Evolutionary conservation across 306 rosid species (phyloP).

Genomic region (Heteromeles arbutifolia): DNA sequence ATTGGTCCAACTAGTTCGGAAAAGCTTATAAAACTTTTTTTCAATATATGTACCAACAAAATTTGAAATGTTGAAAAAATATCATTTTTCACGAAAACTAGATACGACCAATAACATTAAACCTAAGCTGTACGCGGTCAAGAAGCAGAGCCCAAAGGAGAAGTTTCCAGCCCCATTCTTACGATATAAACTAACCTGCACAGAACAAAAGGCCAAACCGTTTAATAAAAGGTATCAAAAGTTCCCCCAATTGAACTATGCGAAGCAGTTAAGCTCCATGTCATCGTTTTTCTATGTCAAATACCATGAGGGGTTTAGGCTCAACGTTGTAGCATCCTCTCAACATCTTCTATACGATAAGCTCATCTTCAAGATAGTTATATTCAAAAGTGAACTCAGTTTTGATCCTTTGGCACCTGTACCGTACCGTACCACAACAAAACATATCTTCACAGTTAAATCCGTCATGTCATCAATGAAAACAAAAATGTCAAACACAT

Average conservation of each 20-base stretch:
- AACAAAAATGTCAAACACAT: neutral
- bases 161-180: neutral
- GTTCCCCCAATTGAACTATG: neutral
- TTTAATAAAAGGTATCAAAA: too few species aligned
- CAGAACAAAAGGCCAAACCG: neutral
- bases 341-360: constrained; percentile 50
- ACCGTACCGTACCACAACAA: constrained; percentile 24
- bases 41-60: too few species aligned
- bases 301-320: neutral
- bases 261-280: neutral
- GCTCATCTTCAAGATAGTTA: constrained; percentile 92
- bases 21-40: too few species aligned
- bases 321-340: constrained; percentile 1
- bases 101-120: neutral
- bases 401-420: constrained; percentile 98
- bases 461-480: neutral
- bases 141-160: neutral
- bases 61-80: too few species aligned
- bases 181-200: neutral
- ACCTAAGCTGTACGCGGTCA: neutral
- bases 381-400: constrained; percentile 91
- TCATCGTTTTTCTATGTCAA: neutral
- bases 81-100: neutral
- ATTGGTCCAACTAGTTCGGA: too few species aligned
- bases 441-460: neutral